Evolutionary conservation across 805 yeast species (phyloP), one percentile per base, ranked within the genome.

Genomic region (Kurtzmaniella fragi): DNA sequence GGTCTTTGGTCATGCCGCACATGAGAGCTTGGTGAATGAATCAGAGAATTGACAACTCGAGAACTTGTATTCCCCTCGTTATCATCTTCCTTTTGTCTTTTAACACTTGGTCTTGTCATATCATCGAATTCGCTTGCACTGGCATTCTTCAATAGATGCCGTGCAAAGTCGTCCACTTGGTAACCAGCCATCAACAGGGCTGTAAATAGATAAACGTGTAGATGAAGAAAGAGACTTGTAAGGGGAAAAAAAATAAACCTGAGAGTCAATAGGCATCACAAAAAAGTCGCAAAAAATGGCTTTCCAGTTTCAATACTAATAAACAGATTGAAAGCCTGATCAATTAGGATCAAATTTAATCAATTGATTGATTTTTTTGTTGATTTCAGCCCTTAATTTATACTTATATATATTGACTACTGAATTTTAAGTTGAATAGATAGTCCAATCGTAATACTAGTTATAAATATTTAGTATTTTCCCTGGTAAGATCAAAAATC

Each of bases 111-210:
- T 35, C 34, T n/a, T 28, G 37, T 34, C 39, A 34, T 29, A 32
- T 32, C 41, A 29, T 28, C 8, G 32, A n/a, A 29, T 17, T 20
- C 26, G 27, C 17, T 32, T 23, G 37, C 30, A n/a, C 26, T 32
- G 41, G 39, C 39, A 36, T 36, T 38, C 28, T 32, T 37, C 25
- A 27, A 26, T 12, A 37, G 36, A 23, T 31, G 33, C 37, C 33
- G 35, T 14, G 33, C 35, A 34, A 32, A 29, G 13, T 29, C 41
- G 33, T 32, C 30, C 29, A 31, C 14, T 7, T 23, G 31, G 13
- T 29, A 35, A 28, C 16, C 31, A 13, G 37, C 42, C 39, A 36
- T 36, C 33, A 35, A 35, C 31, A 12, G 12, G 17, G 35, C 13
- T 15, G 17, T 28, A 26, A 17, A 5, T 11, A 13, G 31, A 9